Evolutionary conservation across 805 yeast genomes (phyloP).

Genomic region (Metschnikowia amazonensis): DNA sequence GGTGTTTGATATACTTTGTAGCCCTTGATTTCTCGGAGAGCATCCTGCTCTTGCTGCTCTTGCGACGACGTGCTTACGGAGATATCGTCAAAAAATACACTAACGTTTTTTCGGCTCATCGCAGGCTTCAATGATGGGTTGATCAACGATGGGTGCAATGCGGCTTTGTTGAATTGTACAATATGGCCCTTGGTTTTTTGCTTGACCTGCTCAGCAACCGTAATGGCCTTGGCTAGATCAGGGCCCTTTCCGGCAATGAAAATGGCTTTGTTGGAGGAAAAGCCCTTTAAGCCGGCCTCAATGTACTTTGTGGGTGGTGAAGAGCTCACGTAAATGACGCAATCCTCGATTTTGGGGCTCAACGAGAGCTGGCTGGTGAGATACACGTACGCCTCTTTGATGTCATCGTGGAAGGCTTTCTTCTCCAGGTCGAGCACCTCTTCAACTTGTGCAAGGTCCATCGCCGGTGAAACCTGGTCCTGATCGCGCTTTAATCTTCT

Average conservation of each 20-base stretch:
- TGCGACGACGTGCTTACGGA: neutral
- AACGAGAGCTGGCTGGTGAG: neutral
- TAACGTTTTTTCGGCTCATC: conserved; percentile 12
- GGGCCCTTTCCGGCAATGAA: conserved; percentile 20
- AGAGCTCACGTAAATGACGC: conserved; percentile 16
- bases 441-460: conserved; percentile 4
- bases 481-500: neutral
- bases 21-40: conserved; percentile 18
- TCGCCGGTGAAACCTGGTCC: neutral
- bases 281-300: conserved; percentile 10
- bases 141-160: conserved; percentile 15
- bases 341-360: conserved; percentile 10
- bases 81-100: conserved; percentile 12
- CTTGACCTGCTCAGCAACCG: conserved; percentile 22
- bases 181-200: conserved; percentile 9
- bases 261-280: conserved; percentile 12
- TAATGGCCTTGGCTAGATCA: conserved; percentile 19
- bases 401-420: neutral
- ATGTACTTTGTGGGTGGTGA: conserved; percentile 18
- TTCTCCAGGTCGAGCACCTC: conserved; percentile 6
- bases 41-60: conserved; percentile 6
- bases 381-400: conserved; percentile 7
- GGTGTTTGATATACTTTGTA: conserved; percentile 21
- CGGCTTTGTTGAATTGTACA: conserved; percentile 19
- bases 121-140: conserved; percentile 17